Evolutionary conservation across 139 green algal genomes (phyloP).

Genomic region (Pleodorina starrii): DNA sequence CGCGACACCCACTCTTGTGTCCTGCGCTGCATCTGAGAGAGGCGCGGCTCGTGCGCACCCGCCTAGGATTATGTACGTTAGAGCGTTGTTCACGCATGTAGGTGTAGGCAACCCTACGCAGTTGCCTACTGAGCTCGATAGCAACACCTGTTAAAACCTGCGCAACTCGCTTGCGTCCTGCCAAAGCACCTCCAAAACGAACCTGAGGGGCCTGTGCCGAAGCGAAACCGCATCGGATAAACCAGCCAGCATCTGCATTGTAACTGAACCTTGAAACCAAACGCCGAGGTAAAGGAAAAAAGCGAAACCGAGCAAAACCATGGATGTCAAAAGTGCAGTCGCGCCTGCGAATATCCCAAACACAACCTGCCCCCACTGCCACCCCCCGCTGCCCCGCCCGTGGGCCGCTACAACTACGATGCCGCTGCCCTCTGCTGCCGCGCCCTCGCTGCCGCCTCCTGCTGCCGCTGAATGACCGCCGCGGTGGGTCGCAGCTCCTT

Average conservation of each 20-base stretch:
- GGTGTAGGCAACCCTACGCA: slow-evolving; percentile 4
- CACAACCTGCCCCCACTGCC: not conserved
- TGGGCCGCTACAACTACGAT: too few species aligned
- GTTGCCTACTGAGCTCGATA: not conserved
- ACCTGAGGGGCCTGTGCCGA: not conserved
- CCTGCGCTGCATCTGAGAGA: not conserved
- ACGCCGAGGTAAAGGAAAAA: not conserved
- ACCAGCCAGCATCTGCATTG: not conserved
- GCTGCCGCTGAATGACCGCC: not conserved
- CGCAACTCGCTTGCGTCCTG: not conserved
- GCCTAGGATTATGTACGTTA: slow-evolving; percentile 9
- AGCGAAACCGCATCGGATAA: not conserved
- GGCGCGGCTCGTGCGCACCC: not conserved
- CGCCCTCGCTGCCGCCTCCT: not conserved
- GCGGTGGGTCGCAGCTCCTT: slow-evolving; percentile 43
- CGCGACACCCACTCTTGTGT: not conserved
- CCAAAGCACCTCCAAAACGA: not conserved
- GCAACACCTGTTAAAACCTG: slow-evolving; percentile 8
- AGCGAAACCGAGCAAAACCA: not conserved
- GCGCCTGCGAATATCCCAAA: not conserved
- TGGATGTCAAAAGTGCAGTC: not conserved
- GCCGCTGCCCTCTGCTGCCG: slow-evolving; percentile 12
- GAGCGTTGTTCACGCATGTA: slow-evolving; percentile 17
- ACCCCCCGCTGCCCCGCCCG: too few species aligned
- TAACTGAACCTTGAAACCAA: not conserved